Evolutionary conservation across 176 grass and related monocot species (phyloP), one percentile per base, ranked within the genome.

Genomic region (Aegilops speltoides): DNA sequence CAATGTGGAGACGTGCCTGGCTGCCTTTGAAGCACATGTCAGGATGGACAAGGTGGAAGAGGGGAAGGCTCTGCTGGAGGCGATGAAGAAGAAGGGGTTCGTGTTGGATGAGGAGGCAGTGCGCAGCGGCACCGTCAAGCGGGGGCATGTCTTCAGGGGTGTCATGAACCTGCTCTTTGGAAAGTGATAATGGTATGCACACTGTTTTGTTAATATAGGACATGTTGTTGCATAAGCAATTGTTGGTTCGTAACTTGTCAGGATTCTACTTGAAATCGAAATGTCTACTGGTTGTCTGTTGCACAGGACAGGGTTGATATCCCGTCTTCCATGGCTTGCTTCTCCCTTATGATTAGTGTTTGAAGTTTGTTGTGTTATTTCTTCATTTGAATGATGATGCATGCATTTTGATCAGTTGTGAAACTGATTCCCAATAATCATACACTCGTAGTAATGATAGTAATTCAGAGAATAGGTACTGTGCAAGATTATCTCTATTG

Each of bases 91-190:
- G 13, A 95, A 96, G 76, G 93, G 93, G 5, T 94, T 98, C 33
- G 11, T 13, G 20, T 86, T 87, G 3, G 91, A 94, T 8, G 96
- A 92, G 67, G 91, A 91, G 24, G 85, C 85, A 0, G 90, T 96
- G 72, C 93, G 93, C 25, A 78, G 72, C 2, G 83, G 73, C 75
- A 82, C 91, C 0, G 91, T 89, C 62, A 98, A 98, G 86, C 90
- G 96, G 4, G 92, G 96, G 23, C 91, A 89, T 54, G 59, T 96
- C 10, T 94, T 94, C 84, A 87, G 45, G 19, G 79, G 41, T 52
- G 25, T 98, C 52, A 94, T 96, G 80, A 91, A 57, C 81, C 41
- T 98, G 84, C 89, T 96, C 62, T 98, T 98, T 80, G 88, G 86
- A 60, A 96, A 94, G 78, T 94, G 50, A 41, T 54, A 19, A 54